Evolutionary conservation across 805 yeast species (phyloP).

Genomic region (Clavispora asparagi): DNA sequence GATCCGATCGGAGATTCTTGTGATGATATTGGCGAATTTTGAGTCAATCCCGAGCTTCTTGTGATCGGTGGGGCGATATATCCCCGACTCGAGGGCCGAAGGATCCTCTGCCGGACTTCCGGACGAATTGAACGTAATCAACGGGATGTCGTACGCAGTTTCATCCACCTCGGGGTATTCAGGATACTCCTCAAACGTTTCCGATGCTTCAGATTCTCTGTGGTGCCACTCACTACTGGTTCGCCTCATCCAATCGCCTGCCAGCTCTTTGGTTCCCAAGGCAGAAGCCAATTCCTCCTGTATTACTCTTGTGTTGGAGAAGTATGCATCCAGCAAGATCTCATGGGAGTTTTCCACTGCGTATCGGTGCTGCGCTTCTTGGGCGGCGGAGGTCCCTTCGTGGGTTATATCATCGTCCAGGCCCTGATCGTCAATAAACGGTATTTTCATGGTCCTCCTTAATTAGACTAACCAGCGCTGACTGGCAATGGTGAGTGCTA

Average conservation of each 20-base stretch:
- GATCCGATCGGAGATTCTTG: constrained; percentile 12
- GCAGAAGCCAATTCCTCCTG: background rate
- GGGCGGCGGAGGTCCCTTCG: background rate
- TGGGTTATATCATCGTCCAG: background rate
- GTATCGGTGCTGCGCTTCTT: background rate
- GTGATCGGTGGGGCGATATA: background rate
- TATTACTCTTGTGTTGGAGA: constrained; percentile 1
- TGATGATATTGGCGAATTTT: constrained; percentile 9
- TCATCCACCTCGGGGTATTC: constrained; percentile 1
- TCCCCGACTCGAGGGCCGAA: constrained; percentile 8
- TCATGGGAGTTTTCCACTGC: constrained; percentile 2
- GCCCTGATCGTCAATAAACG: background rate
- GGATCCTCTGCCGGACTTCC: background rate
- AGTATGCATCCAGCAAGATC: constrained; percentile 5
- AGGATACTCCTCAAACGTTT: background rate
- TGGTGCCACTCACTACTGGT: background rate
- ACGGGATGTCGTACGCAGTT: constrained; percentile 11
- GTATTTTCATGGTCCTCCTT: background rate
- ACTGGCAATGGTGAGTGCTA: background rate
- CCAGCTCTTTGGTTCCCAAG: constrained; percentile 1
- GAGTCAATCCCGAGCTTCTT: constrained; percentile 2
- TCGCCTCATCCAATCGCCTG: background rate
- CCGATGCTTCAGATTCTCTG: background rate
- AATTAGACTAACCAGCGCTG: background rate
- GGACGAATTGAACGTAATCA: constrained; percentile 10